Conservation (phyloP, 306 rosid species). For the Purshia tridentata region DNA sequence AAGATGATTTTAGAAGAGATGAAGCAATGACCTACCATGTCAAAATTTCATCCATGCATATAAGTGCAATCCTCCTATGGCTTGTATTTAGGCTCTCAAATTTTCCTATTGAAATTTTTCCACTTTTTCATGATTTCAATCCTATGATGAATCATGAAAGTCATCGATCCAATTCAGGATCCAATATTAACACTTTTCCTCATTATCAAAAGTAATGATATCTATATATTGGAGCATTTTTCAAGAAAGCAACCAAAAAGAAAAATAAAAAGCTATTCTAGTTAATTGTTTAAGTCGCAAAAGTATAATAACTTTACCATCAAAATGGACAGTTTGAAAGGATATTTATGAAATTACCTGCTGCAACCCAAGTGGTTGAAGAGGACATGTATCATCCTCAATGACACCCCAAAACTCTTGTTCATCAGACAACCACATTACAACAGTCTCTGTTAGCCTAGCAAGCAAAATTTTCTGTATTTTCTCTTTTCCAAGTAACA, state of each 20-base stretch:
- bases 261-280: background rate
- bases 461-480: slow-evolving; percentile 95
- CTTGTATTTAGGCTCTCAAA: background rate
- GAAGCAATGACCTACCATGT: background rate
- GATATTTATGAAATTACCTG: slow-evolving; percentile 69
- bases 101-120: background rate
- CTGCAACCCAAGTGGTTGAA: slow-evolving; percentile 77
- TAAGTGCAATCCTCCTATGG: no score
- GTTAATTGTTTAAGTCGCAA: background rate
- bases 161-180: background rate
- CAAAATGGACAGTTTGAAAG: slow-evolving; percentile 6
- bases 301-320: background rate
- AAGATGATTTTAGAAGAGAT: background rate
- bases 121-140: background rate
- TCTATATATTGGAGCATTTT: background rate
- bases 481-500: slow-evolving; percentile 81
- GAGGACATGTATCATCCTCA: slow-evolving; percentile 68
- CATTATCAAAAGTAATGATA: background rate
- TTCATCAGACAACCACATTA: slow-evolving; percentile 94
- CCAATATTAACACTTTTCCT: background rate
- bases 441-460: slow-evolving; percentile 91
- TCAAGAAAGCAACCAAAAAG: background rate
- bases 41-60: no score
- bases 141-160: background rate
- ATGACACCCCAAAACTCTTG: slow-evolving; percentile 94